These are phyloP conservation scores for Clavispora santaluciae DNA, from an alignment of 805 yeast genomes.

Conservation along the genomic window DNA sequence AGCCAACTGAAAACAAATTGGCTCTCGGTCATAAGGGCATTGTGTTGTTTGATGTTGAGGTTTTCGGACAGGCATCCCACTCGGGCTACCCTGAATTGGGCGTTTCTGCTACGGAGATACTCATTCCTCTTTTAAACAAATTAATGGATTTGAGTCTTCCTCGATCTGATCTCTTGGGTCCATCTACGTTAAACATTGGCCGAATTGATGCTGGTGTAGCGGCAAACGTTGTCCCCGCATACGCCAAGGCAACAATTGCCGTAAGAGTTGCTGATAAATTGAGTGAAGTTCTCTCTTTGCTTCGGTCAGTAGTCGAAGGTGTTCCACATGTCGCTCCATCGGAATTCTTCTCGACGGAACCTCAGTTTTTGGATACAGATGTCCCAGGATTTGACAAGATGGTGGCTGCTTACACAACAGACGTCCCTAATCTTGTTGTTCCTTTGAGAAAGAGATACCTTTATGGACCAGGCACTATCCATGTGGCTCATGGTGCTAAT, in stretches of 20 bases:
- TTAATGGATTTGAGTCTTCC: slow-evolving; percentile 46
- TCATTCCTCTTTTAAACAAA: slow-evolving; percentile 47
- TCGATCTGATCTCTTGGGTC: slow-evolving; percentile 48
- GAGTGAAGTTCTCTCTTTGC: slow-evolving; percentile 30
- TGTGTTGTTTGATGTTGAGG: slow-evolving; percentile 36
- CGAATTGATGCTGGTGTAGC: slow-evolving; percentile 58
- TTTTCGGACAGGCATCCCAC: slow-evolving; percentile 58
- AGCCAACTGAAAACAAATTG: slow-evolving; percentile 65
- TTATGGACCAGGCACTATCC: slow-evolving; percentile 65
- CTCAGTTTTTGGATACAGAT: slow-evolving; percentile 46
- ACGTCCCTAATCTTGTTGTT: slow-evolving; percentile 25
- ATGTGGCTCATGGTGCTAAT: slow-evolving; percentile 54
- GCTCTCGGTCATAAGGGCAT: slow-evolving; percentile 71
- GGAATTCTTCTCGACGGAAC: slow-evolving; percentile 23
- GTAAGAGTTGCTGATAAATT: slow-evolving; percentile 52
- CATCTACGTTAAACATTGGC: slow-evolving; percentile 61
- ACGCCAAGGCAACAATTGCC: slow-evolving; percentile 44
- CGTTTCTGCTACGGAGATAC: slow-evolving; percentile 52
- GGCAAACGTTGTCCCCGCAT: slow-evolving; percentile 59
- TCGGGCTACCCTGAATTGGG: slow-evolving; percentile 71
- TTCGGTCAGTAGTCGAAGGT: slow-evolving; percentile 31
- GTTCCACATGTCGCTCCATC: slow-evolving; percentile 20
- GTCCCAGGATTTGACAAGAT: slow-evolving; percentile 61
- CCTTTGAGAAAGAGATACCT: slow-evolving; percentile 38
- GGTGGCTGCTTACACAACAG: slow-evolving; percentile 47